Evolutionary conservation across 192 early-diverging fungal genomes (phyloP).

Genomic region (Backusella luteola): DNA sequence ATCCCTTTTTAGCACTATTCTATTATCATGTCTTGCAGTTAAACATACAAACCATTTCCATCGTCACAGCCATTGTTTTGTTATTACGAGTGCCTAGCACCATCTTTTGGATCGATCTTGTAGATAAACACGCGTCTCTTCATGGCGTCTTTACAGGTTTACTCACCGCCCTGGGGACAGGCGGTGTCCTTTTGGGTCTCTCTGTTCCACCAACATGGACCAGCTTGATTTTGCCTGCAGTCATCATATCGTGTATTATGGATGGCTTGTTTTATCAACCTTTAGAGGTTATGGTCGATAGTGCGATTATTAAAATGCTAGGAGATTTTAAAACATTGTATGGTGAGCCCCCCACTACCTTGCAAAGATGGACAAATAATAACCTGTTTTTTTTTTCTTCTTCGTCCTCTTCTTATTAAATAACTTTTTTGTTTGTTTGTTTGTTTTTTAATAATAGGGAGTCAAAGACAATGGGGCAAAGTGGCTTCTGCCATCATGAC

Average conservation of each 20-base stretch:
- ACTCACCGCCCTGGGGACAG: slow-evolving; percentile 16
- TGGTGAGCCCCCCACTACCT: slow-evolving; percentile 5
- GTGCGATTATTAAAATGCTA: slow-evolving; percentile 26
- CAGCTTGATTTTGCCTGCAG: slow-evolving; percentile 1
- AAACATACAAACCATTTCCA: background rate
- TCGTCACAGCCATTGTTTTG: background rate
- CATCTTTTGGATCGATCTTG: slow-evolving; percentile 12
- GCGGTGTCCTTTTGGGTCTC: slow-evolving; percentile 7
- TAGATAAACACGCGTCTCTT: slow-evolving; percentile 9
- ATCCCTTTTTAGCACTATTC: slow-evolving; percentile 20
- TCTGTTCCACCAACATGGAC: slow-evolving; percentile 22
- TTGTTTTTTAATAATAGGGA: slow-evolving; percentile 5
- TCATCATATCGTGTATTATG: slow-evolving; percentile 13
- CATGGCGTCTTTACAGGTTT: slow-evolving; percentile 21
- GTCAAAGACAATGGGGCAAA: slow-evolving; percentile 22
- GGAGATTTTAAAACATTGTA: slow-evolving; percentile 28
- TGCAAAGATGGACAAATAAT: background rate
- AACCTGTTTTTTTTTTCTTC: background rate
- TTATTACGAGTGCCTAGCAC: background rate
- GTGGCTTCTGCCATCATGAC: slow-evolving; percentile 4
- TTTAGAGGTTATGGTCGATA: slow-evolving; percentile 17
- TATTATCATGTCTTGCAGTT: slow-evolving; percentile 16
- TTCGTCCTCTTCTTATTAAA: background rate
- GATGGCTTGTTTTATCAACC: slow-evolving; percentile 27
- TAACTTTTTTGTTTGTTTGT: background rate